These are phyloP conservation scores for Paracorniculantispora psalliotae DNA, from an alignment of 2,329 filamentous ascomycete genomes.

Conservation along the genomic window DNA sequence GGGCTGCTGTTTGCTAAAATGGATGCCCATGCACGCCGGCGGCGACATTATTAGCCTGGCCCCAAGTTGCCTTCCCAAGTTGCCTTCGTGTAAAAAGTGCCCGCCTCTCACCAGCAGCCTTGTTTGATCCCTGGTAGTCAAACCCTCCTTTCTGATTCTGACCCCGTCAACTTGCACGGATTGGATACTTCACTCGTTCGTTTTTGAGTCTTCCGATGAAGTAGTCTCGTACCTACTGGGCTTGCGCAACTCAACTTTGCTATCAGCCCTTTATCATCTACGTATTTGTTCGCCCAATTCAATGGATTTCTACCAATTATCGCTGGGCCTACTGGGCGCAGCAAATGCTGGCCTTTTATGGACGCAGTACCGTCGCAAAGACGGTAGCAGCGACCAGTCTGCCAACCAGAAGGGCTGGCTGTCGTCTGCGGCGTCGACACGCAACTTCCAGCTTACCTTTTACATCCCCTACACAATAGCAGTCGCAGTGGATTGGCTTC, in stretches of 20 bases:
- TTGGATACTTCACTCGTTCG: neutral
- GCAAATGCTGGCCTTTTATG: neutral
- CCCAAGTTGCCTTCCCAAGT: no score
- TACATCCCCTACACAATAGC: constrained; percentile 18
- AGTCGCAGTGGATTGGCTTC: constrained; percentile 30
- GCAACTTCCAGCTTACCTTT: constrained; percentile 7
- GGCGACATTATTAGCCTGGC: neutral
- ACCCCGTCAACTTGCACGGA: neutral
- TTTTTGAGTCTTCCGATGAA: neutral
- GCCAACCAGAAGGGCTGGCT: neutral
- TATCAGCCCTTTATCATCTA: neutral
- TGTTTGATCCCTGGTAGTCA: neutral
- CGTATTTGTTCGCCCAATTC: no score
- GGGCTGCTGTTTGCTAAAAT: neutral
- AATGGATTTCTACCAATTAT: constrained; percentile 6
- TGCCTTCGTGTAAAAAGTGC: neutral
- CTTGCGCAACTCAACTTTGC: neutral
- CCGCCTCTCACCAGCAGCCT: neutral
- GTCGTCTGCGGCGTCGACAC: neutral
- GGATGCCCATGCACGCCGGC: no score
- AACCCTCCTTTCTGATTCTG: neutral
- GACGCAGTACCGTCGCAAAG: neutral
- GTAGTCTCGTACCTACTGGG: neutral
- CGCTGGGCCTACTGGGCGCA: neutral
- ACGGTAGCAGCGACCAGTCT: neutral